Evolutionary conservation across 225 moss, liverwort and hornwort genomes (phyloP).

Genomic region (Thuidium tamariscinum): DNA sequence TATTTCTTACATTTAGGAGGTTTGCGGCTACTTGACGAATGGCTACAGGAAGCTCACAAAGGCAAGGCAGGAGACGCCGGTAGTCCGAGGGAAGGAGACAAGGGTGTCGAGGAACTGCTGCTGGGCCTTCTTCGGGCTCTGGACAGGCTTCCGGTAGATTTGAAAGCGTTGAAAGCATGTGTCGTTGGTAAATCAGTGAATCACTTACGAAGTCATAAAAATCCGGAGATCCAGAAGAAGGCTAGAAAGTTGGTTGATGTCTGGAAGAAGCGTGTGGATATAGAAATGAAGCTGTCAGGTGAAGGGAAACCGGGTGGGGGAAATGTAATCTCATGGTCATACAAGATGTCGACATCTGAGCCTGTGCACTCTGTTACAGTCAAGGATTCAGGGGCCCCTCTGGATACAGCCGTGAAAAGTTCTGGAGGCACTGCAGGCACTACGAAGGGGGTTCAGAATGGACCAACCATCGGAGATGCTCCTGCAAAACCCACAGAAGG

Average conservation of each 20-base stretch:
- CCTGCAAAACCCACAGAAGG: slow-evolving; percentile 26
- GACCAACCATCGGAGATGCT: slow-evolving; percentile 39
- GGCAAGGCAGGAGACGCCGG: slow-evolving; percentile 91
- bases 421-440: slow-evolving; percentile 65
- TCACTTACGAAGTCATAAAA: slow-evolving; percentile 85
- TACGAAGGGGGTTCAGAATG: slow-evolving; percentile 51
- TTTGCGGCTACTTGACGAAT: slow-evolving; percentile 84
- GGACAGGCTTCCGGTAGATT: slow-evolving; percentile 89
- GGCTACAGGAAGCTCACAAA: slow-evolving; percentile 99
- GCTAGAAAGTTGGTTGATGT: slow-evolving; percentile 87
- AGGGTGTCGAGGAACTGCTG: slow-evolving; percentile 82
- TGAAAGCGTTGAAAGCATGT: slow-evolving; percentile 90
- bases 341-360: slow-evolving; percentile 70
- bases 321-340: slow-evolving; percentile 61
- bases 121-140: slow-evolving; percentile 73
- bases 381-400: slow-evolving; percentile 44
- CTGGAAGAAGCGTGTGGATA: slow-evolving; percentile 98
- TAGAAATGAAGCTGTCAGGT: slow-evolving; percentile 77
- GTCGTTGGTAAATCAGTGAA: slow-evolving; percentile 95
- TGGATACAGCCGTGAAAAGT: slow-evolving; percentile 67
- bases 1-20: slow-evolving; percentile 80
- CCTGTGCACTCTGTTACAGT: slow-evolving; percentile 51
- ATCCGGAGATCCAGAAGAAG: slow-evolving; percentile 84
- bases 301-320: slow-evolving; percentile 71
- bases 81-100: slow-evolving; percentile 95